Evolutionary conservation across 345 rosid genomes (phyloP).

Genomic region (Microcos paniculata): DNA sequence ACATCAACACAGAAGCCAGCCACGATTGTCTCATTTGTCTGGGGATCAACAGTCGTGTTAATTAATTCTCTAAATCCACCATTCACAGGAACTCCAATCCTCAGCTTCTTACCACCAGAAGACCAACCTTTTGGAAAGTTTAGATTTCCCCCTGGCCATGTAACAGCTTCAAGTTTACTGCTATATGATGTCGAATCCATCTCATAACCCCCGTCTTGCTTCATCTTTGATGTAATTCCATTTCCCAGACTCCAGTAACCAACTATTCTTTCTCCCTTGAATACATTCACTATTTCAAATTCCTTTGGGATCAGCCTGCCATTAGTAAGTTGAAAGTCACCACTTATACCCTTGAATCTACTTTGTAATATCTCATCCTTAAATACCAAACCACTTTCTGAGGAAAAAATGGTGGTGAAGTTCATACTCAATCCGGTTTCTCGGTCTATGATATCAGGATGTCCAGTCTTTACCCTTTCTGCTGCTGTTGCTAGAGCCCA

Average conservation of each 20-base stretch:
- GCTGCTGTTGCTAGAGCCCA: constrained; percentile 29
- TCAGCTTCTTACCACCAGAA: constrained; percentile 13
- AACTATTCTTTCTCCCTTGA: constrained; percentile 25
- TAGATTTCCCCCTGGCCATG: constrained; percentile 41
- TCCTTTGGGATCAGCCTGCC: too few species aligned
- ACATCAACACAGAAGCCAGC: too few species aligned
- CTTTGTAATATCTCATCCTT: constrained; percentile 12
- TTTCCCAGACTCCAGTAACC: constrained; percentile 30
- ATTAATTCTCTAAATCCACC: too few species aligned
- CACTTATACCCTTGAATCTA: constrained; percentile 33
- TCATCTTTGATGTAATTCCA: constrained; percentile 21
- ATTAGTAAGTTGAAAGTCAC: constrained; percentile 18
- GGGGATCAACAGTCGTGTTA: too few species aligned
- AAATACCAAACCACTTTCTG: constrained; percentile 5
- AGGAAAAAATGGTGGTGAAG: background rate
- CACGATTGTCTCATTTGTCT: too few species aligned
- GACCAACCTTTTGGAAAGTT: constrained; percentile 14
- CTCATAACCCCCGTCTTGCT: background rate
- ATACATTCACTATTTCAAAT: too few species aligned
- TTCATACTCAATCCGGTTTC: background rate
- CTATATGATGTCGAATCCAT: constrained; percentile 11
- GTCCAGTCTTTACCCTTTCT: constrained; percentile 11
- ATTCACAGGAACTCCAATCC: constrained; percentile 7
- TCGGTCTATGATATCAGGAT: background rate
- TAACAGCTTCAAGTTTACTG: constrained; percentile 13